phyloP scores from a whole-genome alignment of 257 asterid genomes.

The Verbascum thapsus region DNA sequence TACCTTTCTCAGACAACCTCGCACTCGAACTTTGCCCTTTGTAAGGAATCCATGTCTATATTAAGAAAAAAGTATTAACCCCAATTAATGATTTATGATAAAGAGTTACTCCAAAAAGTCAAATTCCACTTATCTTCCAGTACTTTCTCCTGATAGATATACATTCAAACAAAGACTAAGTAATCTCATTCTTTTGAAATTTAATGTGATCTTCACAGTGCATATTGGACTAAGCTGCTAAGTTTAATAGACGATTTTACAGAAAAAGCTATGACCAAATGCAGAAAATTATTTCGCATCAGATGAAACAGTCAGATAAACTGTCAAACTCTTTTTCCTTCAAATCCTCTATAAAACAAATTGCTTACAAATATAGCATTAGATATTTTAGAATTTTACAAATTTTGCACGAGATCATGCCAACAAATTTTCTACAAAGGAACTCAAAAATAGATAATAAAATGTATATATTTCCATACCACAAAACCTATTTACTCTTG shows the following conservation, averaged over 20 bases:
- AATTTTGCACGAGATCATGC: constrained; percentile 9
- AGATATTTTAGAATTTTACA: background rate
- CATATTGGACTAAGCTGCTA: constrained; percentile 8
- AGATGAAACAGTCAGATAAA: background rate
- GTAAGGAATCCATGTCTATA: constrained; percentile 97
- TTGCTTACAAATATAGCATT: constrained; percentile 8
- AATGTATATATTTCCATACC: constrained; percentile 3
- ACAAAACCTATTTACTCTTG: constrained; percentile 12
- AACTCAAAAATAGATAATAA: constrained; percentile 8
- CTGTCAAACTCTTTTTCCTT: no score
- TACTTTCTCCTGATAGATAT: constrained; percentile 6
- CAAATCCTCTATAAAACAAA: constrained; percentile 19
- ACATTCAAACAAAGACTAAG: background rate
- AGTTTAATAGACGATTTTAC: constrained; percentile 1
- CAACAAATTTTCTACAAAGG: constrained; percentile 3
- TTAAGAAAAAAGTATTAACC: constrained; percentile 23
- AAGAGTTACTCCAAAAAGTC: constrained; percentile 1
- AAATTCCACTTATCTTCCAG: constrained; percentile 11
- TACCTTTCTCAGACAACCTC: constrained; percentile 88
- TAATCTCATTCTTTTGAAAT: background rate
- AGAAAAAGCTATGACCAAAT: background rate
- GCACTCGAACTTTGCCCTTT: constrained; percentile 87
- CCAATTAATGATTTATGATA: constrained; percentile 10
- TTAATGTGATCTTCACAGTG: constrained; percentile 19
- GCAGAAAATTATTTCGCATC: constrained; percentile 6